Base-by-base conservation (phyloP, 2,329 filamentous ascomycete genomes). In the Ophiostoma himal-ulmi region DNA sequence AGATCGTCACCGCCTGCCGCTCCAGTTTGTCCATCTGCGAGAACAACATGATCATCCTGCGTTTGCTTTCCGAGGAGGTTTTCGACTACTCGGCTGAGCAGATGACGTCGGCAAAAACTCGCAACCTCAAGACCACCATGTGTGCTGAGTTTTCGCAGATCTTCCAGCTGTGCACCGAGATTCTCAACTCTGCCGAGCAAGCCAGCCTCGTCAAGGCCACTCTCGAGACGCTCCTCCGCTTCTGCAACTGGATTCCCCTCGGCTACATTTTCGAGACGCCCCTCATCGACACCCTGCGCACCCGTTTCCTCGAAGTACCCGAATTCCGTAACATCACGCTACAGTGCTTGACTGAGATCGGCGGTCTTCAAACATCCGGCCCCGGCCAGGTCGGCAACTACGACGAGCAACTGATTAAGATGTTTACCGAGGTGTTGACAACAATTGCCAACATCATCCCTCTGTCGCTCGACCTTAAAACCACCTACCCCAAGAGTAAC, bases 11-110 rank as follows among this genome's bases (percentile, higher is more conserved):
- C 30, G 94, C 95, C 70, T 98, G 94, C 82, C 94, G 96, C 79
- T 94, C 92, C 75, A 97, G 91, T 81, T 84, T 99, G 69, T 95
- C 94, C 52, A 96, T 99, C 76, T 99, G 96, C 86, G 95, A 99
- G 83, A 99, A 99, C 84, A 99, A 99, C 85, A 99, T 99, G 95
- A 93, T 92, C 74, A 98, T 99, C 76, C 87, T 99, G 75, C 90
- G 95, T 72, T 83, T 99, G 76, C 86, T 99, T 65, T 99, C 95
- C 7, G 95, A 99, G 80, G 95, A 99, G 80, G 94, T 99, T 52
- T 99, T 99, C 78, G 95, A 99, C 83, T 99, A 96, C 81, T 99
- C 95, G 1, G 93, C 94, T 74, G 95, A 99, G 78, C 93, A 97
- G 80, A 97, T 99, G 94, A 99, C 95, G n/a, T 97, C 94, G 52